Evolutionary conservation across 2,329 filamentous ascomycete genomes (phyloP), one percentile per base, ranked within the genome.

Genomic region (Neonectria punicea): DNA sequence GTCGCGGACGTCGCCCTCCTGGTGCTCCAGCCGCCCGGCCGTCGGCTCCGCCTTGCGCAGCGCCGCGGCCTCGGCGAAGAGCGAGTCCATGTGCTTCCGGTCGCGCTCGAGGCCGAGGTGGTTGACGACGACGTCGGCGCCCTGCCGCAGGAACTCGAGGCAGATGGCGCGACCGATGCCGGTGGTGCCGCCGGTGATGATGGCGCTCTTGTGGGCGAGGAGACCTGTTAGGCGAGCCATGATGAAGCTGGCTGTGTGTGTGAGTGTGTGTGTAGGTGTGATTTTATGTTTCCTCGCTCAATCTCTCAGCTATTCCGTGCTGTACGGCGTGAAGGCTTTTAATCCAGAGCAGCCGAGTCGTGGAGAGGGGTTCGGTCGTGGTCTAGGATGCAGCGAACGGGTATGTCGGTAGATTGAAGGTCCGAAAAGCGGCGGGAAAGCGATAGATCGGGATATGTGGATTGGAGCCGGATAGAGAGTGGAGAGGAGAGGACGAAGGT

Each of bases 111-210:
- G 83, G 61, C 87, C 91, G 2, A 94, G 86, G 76, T 96, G 92
- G 82, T 96, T 97, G 66, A 97, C 88, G 30, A 92, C 89, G 34
- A 97, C 92, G 76, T 87, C 86, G 71, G 91, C 92, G 70, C 93
- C 93, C 72, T 97, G 92, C 5, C 86, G 84, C 57, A 95, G 82
- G 77, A 93, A 97, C 73, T 90, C 90, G 55, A 97, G 86, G 46
- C 91, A 90, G 68, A 97, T 97, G 71, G 93, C 94, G 69, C 92
- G 88, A 57, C 94, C 94, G 73, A 97, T 97, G 60, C 93, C 93
- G 1, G 93, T 97, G 4, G 91, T 91, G 62, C 92, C 93, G 69
- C 94, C 93, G 0, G 93, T 97, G 74, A 97, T 93, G 77, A 93
- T 92, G 79, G 93, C 93, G 13, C 90, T 91, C 80, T 97, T 97